Percentiles rank a stretch among this genome's conserved stretches.
phyloP scores from a whole-genome alignment of 2,329 filamentous ascomycete genomes.

The Fusarium ramigenum region DNA sequence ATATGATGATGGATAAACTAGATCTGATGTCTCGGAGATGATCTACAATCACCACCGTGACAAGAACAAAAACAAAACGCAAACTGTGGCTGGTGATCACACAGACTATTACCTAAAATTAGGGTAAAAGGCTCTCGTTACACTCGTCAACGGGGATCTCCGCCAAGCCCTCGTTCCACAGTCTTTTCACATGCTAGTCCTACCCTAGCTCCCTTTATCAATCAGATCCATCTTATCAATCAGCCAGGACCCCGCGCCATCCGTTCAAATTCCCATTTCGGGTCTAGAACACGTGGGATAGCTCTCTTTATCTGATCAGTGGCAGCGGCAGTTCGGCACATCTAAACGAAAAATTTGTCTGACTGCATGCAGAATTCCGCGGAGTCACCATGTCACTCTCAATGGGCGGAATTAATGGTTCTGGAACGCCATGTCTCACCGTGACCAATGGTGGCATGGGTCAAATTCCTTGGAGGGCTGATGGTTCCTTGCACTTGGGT shows the following conservation, averaged over 20 bases:
- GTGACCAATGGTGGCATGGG: background rate
- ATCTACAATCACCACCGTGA: background rate
- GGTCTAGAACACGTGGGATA: background rate
- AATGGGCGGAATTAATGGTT: background rate
- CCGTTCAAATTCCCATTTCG: background rate
- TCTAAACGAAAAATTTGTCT: background rate
- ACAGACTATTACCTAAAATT: background rate
- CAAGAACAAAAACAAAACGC: background rate
- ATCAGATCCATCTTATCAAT: conserved; percentile 6
- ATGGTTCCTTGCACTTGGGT: background rate
- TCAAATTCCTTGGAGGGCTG: background rate
- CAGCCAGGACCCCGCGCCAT: background rate
- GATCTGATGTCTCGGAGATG: background rate
- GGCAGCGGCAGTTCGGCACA: background rate
- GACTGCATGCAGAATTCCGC: background rate
- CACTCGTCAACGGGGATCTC: background rate
- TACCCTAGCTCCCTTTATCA: background rate
- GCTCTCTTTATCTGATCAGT: background rate
- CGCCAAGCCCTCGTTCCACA: background rate
- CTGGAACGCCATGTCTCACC: background rate
- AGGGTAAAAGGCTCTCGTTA: background rate
- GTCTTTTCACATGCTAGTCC: background rate
- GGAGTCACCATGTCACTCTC: background rate
- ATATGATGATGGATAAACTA: rapidly evolving
- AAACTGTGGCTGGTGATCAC: background rate